These are phyloP conservation scores for Verticillium zaregamsianum DNA, from an alignment of 2,329 filamentous ascomycete species.

Conservation along the genomic window DNA sequence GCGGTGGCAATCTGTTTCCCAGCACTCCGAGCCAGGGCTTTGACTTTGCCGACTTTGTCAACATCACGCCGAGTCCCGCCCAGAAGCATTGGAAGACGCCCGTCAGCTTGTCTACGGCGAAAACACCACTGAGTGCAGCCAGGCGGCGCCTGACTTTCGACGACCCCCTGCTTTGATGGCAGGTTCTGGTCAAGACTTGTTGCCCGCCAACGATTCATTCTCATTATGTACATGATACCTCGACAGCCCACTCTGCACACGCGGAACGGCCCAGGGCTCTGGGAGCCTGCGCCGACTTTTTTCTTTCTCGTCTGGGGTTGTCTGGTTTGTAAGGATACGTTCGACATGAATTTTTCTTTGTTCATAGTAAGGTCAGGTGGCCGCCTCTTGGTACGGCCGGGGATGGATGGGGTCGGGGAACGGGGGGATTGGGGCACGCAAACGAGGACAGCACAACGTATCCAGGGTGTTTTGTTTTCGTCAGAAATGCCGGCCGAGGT, in stretches of 20 bases:
- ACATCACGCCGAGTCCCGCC: constrained; percentile 92
- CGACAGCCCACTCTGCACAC: neutral
- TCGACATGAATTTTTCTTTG: neutral
- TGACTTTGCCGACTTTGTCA: constrained; percentile 95
- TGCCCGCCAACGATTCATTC: neutral
- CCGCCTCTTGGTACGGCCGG: neutral
- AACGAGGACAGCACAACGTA: neutral
- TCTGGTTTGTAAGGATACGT: neutral
- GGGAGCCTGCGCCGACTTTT: neutral
- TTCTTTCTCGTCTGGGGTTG: neutral
- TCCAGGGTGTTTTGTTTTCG: neutral
- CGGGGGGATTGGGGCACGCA: neutral
- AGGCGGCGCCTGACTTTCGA: constrained; percentile 80
- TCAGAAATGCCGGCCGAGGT: neutral
- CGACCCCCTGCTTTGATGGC: constrained; percentile 50
- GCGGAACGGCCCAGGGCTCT: neutral
- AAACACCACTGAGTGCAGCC: constrained; percentile 62
- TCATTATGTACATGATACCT: constrained; percentile 4
- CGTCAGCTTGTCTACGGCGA: constrained; percentile 43
- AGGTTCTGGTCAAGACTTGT: neutral
- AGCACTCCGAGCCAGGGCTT: constrained; percentile 79
- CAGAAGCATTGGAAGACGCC: constrained; percentile 88
- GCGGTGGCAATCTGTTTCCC: constrained; percentile 64
- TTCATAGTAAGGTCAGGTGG: neutral
- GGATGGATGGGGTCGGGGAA: neutral